These are phyloP conservation scores for Olyra latifolia DNA, from an alignment of 176 grass and related monocot genomes.

Conservation along the genomic window DNA sequence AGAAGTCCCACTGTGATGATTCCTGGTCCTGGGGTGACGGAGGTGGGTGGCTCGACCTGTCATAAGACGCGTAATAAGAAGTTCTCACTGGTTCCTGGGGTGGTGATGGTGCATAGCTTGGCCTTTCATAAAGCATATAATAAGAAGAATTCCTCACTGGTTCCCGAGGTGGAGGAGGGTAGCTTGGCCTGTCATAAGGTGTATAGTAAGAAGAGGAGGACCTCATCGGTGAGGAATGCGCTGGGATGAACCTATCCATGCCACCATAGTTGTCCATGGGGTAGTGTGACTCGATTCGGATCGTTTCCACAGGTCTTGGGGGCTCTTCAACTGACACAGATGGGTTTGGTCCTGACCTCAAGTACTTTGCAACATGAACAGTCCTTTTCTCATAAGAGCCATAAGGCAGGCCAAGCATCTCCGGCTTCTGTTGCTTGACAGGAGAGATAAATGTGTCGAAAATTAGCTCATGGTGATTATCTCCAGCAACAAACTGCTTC, in stretches of 20 bases:
- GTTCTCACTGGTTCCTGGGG: constrained; percentile 63
- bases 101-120: constrained; percentile 46
- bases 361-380: constrained; percentile 69
- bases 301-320: constrained; percentile 53
- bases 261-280: constrained; percentile 45
- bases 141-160: constrained; percentile 70
- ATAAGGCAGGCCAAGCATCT: constrained; percentile 60
- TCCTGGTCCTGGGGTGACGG: constrained; percentile 65
- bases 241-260: constrained; percentile 43
- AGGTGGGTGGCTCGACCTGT: constrained; percentile 56
- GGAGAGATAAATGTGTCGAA: constrained; percentile 69
- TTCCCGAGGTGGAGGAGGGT: constrained; percentile 46
- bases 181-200: constrained; percentile 51
- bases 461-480: constrained; percentile 63
- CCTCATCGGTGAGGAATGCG: constrained; percentile 35
- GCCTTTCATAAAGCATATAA: constrained; percentile 52
- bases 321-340: constrained; percentile 84
- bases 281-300: constrained; percentile 71
- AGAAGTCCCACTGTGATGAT: constrained; percentile 77
- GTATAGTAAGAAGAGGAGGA: constrained; percentile 47
- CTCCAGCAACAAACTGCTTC: constrained; percentile 58
- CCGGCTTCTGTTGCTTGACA: constrained; percentile 58
- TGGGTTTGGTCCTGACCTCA: constrained; percentile 63
- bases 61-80: constrained; percentile 49
- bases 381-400: constrained; percentile 63